A percentile compares a stretch with the other conserved stretches of the same genome.
phyloP scores from a whole-genome alignment of 768 basidiomycete genomes.

The Leccinum sublutescens region DNA sequence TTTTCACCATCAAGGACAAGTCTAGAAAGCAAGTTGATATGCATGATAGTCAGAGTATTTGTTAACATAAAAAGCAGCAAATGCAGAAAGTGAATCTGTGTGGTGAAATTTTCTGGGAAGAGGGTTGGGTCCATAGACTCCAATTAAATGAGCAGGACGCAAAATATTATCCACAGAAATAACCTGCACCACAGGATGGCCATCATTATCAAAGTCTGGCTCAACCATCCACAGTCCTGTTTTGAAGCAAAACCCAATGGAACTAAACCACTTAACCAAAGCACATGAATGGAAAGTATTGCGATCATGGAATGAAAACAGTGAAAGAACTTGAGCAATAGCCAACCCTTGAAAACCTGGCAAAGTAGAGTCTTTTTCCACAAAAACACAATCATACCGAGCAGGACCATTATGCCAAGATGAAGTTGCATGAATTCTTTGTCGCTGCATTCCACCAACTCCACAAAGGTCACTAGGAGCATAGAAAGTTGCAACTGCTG shows the following conservation, averaged over 20 bases:
- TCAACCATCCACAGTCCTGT: neutral
- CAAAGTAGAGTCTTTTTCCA: neutral
- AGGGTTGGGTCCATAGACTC: too few relatives aligned
- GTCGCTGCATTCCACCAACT: neutral
- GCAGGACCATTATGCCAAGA: neutral
- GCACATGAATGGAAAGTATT: neutral
- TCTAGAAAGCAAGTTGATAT: too few relatives aligned
- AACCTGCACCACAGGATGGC: too few relatives aligned
- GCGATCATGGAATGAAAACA: neutral
- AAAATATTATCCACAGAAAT: too few relatives aligned
- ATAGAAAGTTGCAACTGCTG: neutral
- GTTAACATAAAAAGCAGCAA: too few relatives aligned
- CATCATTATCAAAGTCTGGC: neutral
- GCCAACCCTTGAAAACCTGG: neutral
- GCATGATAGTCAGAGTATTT: too few relatives aligned
- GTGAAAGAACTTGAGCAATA: neutral
- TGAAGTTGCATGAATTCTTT: neutral
- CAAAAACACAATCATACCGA: neutral
- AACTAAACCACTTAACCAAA: neutral
- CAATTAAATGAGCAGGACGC: too few relatives aligned
- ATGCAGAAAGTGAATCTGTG: too few relatives aligned
- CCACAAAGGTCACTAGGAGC: neutral
- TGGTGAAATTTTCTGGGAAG: too few relatives aligned
- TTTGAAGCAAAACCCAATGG: neutral
- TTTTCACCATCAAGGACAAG: too few relatives aligned